Conservation (phyloP, 768 basidiomycete genomes). For the Trametes cingulata region DNA sequence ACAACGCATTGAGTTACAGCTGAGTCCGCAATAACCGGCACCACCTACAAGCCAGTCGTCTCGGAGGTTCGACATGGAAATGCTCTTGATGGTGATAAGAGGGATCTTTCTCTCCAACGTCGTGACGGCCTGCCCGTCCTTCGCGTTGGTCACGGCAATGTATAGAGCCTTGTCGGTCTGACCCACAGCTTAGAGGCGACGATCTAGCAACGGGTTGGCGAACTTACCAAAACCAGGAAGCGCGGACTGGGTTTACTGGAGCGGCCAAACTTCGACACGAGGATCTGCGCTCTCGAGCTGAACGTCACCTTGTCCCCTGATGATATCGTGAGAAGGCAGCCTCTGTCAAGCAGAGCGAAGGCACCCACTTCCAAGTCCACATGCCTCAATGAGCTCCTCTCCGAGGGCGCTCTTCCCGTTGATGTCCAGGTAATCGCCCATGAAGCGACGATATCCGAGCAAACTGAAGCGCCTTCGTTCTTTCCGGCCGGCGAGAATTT, state of each 20-base stretch:
- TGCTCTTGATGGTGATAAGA: constrained; percentile 81
- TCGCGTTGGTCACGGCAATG: constrained; percentile 62
- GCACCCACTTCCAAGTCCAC: constrained; percentile 69
- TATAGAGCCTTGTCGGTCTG: constrained; percentile 87
- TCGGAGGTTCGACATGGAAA: constrained; percentile 83
- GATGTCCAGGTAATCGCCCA: constrained; percentile 94
- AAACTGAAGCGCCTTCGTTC: constrained; percentile 93
- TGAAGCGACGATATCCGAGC: constrained; percentile 89
- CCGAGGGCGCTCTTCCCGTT: constrained; percentile 81
- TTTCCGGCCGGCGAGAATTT: constrained; percentile 87
- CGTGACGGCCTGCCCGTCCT: constrained; percentile 60
- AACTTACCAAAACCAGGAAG: constrained; percentile 82
- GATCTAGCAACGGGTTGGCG: neutral
- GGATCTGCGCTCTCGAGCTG: constrained; percentile 75
- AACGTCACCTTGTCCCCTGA: constrained; percentile 81
- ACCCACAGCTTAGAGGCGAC: neutral
- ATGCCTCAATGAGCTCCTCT: constrained; percentile 68
- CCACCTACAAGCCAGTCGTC: constrained; percentile 91
- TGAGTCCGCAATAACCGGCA: neutral
- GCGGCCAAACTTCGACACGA: constrained; percentile 82
- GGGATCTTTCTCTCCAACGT: constrained; percentile 86
- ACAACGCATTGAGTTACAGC: neutral
- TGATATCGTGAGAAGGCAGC: neutral
- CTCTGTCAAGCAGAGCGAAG: neutral
- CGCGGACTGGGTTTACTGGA: constrained; percentile 93